phyloP scores from a whole-genome alignment of 1,284 basidiomycete species.

The Xerocomus cyaneibrunnescens region DNA sequence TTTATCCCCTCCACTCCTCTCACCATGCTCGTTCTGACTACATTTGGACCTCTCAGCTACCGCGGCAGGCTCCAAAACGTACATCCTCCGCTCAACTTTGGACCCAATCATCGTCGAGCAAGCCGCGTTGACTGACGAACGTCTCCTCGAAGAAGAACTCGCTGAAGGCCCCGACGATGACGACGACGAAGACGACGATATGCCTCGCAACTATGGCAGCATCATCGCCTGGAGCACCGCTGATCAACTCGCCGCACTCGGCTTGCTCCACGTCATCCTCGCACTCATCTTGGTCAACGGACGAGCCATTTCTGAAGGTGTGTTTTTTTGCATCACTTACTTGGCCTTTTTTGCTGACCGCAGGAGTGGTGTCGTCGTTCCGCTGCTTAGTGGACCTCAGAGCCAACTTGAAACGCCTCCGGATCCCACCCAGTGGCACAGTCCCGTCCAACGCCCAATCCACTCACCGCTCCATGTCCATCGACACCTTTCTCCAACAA shows the following conservation, averaged over 20 bases:
- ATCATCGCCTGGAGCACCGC: constrained; percentile 65
- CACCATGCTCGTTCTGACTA: neutral
- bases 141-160: constrained; percentile 58
- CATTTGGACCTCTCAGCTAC: constrained; percentile 40
- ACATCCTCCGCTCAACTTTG: constrained; percentile 69
- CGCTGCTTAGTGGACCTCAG: constrained; percentile 54
- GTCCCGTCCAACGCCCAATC: constrained; percentile 51
- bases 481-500: constrained; percentile 57
- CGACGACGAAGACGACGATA: constrained; percentile 43
- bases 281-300: constrained; percentile 72
- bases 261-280: constrained; percentile 68
- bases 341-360: constrained; percentile 9
- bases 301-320: constrained; percentile 62
- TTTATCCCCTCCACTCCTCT: constrained; percentile 14
- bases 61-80: constrained; percentile 63
- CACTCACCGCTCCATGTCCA: constrained; percentile 45
- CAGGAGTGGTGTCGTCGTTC: neutral
- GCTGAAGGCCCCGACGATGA: constrained; percentile 41
- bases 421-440: constrained; percentile 44
- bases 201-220: constrained; percentile 51
- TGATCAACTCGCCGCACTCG: constrained; percentile 63
- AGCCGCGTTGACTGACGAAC: constrained; percentile 53
- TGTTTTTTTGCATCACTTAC: constrained; percentile 36
- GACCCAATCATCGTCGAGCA: constrained; percentile 55
- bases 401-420: constrained; percentile 58